phyloP scores from a whole-genome alignment of 768 basidiomycete species.

The Tricholoma saponaceum region DNA sequence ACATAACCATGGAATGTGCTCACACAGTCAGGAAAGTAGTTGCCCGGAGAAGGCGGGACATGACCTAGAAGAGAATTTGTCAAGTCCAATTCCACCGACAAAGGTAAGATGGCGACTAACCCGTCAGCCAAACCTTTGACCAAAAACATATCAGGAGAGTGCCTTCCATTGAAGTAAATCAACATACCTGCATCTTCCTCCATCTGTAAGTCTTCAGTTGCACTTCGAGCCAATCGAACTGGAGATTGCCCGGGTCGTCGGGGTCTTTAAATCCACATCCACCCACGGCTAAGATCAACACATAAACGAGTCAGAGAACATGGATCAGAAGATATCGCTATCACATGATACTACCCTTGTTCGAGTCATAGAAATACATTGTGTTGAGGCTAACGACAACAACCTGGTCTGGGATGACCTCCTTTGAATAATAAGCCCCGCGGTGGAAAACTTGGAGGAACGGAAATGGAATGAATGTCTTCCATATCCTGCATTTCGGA shows the following conservation, averaged over 20 bases:
- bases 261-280: constrained; percentile 62
- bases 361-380: constrained; percentile 87
- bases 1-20: constrained; percentile 24
- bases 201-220: constrained; percentile 67
- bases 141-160: background rate
- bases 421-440: constrained; percentile 81
- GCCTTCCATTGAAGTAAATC: too few relatives aligned
- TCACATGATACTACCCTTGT: constrained; percentile 58
- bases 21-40: constrained; percentile 86
- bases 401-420: constrained; percentile 71
- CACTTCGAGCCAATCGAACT: constrained; percentile 89
- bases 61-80: constrained; percentile 50
- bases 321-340: background rate
- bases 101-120: constrained; percentile 17
- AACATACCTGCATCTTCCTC: constrained; percentile 67
- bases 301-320: constrained; percentile 9
- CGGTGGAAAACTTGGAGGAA: constrained; percentile 79
- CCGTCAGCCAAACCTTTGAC: constrained; percentile 43
- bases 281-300: constrained; percentile 53
- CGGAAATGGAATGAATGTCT: constrained; percentile 72
- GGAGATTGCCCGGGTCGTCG: constrained; percentile 82
- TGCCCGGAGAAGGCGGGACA: constrained; percentile 76
- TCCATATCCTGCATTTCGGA: constrained; percentile 61
- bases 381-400: constrained; percentile 87
- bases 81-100: constrained; percentile 3